Base-by-base conservation (phyloP, 139 green algal genomes). In the Chlorella sp. region DNA sequence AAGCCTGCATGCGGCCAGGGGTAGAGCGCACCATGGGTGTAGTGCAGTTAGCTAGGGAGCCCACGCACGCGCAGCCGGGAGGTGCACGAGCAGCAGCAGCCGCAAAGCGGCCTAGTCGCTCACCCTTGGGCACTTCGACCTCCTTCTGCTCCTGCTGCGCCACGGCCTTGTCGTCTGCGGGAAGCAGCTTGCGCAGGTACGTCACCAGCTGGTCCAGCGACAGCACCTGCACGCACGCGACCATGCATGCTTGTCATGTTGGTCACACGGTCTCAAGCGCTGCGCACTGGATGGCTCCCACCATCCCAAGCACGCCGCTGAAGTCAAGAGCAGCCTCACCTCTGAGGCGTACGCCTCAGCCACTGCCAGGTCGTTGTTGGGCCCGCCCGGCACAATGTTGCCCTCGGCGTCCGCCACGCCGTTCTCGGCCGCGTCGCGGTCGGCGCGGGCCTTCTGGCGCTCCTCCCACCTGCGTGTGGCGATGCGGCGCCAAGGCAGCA, bases 161-260 rank as follows among this genome's bases (percentile, higher is more conserved):
- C 1, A 2, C 49, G 23, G 36, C 59, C 29, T 42, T 69, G 6
- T 62, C 49, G 23, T 72, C 67, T 1, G 49, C 6, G 42, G 67
- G 67, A 30, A 49, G 27, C 42, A 85, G 75, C 31, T 65, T 78
- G 67, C 75, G 75, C 49, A 85, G 73, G 80, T 82, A 82, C 3
- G 30, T 68, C 42, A 82, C 36, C 51, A 85, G 73, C 80, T 85
- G 80, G 10, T 85, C 80, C 31, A 77, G 49, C 0, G 80, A 82
- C 33, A 82, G 77, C 61, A 85, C 73, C 75, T 85, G 49, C n/a
- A 65, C 17, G 30, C 23, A 55, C 42, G 17, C 17, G 42, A 24
- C 42, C 42, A 55, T 55, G 42, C 17, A 10, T 55, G 42, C 42
- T 55, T 55, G 42, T 24, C 42, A 55, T n/a, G n/a, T n/a, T n/a